Percentiles rank a stretch among this genome's conserved stretches.
phyloP scores from a whole-genome alignment of 2,329 filamentous ascomycete genomes.

The Colletotrichum sp. region DNA sequence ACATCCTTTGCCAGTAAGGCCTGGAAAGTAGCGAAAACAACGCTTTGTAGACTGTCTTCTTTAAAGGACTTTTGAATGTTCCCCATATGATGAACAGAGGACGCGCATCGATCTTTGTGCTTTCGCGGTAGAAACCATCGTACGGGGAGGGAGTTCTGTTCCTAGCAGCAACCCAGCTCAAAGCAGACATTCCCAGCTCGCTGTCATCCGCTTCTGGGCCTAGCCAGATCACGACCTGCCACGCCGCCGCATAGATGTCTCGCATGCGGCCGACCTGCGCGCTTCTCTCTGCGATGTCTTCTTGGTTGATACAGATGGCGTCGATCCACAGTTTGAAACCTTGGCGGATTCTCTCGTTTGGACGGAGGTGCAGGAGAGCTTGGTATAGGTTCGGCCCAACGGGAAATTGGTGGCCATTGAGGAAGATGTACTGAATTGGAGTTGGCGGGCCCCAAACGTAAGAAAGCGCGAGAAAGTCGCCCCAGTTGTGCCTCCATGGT shows the following conservation, averaged over 20 bases:
- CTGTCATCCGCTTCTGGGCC: neutral
- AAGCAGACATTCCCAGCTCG: neutral
- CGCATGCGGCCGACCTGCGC: neutral
- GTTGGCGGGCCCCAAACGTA: neutral
- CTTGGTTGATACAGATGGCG: neutral
- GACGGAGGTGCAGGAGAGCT: neutral
- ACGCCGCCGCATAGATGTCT: neutral
- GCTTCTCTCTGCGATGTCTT: neutral
- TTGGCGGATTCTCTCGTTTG: neutral
- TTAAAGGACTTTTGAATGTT: neutral
- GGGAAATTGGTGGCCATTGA: neutral
- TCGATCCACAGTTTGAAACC: neutral
- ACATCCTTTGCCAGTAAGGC: neutral
- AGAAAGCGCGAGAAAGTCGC: neutral
- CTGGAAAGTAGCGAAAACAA: neutral
- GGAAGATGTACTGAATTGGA: neutral
- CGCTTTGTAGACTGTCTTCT: neutral
- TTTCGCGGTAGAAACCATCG: neutral
- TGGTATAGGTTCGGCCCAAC: neutral
- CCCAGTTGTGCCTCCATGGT: neutral
- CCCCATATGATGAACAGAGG: neutral
- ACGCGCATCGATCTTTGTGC: neutral
- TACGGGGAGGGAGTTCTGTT: neutral
- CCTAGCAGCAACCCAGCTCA: neutral
- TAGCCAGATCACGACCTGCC: neutral